Evolutionary conservation across 345 rosid genomes (phyloP).

Genomic region (Kernera saxatilis): DNA sequence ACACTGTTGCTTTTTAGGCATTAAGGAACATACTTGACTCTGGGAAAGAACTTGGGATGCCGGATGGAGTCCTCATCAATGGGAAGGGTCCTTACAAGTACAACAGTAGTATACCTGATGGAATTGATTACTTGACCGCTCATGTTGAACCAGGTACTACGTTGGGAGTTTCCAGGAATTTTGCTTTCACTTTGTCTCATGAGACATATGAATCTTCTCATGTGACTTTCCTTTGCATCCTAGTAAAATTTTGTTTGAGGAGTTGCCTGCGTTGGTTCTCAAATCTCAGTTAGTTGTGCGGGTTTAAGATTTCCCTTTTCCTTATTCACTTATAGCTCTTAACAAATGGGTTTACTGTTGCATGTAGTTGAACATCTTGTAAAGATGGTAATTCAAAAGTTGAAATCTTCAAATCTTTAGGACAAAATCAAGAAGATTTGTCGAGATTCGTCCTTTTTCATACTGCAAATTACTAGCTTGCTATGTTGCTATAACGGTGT

Average conservation of each 20-base stretch:
- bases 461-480: background rate
- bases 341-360: background rate
- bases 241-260: background rate
- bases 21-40: conserved; percentile 62
- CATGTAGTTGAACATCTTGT: background rate
- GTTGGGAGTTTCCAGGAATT: background rate
- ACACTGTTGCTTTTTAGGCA: conserved; percentile 41
- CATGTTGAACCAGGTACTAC: conserved; percentile 67
- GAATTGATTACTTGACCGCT: conserved; percentile 61
- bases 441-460: background rate
- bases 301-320: background rate
- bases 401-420: background rate
- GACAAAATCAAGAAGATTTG: background rate
- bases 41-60: conserved; percentile 90
- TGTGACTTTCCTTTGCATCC: background rate
- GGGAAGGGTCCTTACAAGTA: conserved; percentile 90
- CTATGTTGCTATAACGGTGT: background rate
- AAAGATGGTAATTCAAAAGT: background rate
- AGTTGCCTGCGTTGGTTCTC: background rate
- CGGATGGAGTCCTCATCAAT: conserved; percentile 91
- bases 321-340: background rate
- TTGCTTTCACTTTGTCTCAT: background rate
- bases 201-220: background rate
- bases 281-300: background rate
- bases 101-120: conserved; percentile 74